Percentiles rank a stretch among this genome's conserved stretches.
phyloP scores from a whole-genome alignment of 805 yeast genomes.

The Yamadazyma sp. region DNA sequence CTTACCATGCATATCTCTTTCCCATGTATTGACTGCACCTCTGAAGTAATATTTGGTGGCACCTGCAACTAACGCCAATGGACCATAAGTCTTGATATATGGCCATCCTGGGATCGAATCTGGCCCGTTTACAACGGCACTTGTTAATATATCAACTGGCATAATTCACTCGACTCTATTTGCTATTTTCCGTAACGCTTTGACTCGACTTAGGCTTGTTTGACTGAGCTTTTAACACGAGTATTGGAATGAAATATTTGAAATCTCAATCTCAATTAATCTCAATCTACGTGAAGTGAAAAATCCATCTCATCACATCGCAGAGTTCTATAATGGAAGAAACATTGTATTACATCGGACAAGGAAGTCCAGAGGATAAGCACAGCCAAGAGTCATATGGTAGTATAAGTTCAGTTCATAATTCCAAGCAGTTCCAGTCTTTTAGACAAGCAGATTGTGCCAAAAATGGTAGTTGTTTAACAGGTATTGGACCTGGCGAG shows the following conservation, averaged over 20 bases:
- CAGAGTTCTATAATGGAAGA: conserved; percentile 41
- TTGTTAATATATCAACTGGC: conserved; percentile 84
- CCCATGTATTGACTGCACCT: conserved; percentile 87
- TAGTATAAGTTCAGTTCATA: conserved; percentile 41
- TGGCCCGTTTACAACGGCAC: conserved; percentile 68
- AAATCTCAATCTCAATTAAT: no score
- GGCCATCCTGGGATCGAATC: conserved; percentile 73
- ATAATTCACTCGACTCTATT: conserved; percentile 36
- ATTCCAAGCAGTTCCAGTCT: conserved; percentile 45
- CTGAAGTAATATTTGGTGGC: conserved; percentile 69
- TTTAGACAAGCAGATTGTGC: conserved; percentile 53
- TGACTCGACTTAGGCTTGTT: no score
- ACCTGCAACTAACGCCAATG: conserved; percentile 45
- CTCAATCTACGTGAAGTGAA: no score
- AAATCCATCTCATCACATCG: conserved; percentile 10
- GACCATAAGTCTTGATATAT: conserved; percentile 54
- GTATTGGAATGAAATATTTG: no score
- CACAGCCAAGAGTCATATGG: conserved; percentile 43
- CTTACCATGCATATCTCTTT: conserved; percentile 85
- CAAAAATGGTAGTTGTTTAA: conserved; percentile 43
- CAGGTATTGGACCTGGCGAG: conserved; percentile 47
- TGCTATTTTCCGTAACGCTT: no score
- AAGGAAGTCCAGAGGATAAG: conserved; percentile 43
- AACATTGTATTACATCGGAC: conserved; percentile 44
- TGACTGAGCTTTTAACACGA: no score